Percentiles rank a stretch among this genome's conserved stretches.
These are phyloP conservation scores for Hansenula lynferdii DNA, from an alignment of 1,139 yeast species.

Conservation along the genomic window DNA sequence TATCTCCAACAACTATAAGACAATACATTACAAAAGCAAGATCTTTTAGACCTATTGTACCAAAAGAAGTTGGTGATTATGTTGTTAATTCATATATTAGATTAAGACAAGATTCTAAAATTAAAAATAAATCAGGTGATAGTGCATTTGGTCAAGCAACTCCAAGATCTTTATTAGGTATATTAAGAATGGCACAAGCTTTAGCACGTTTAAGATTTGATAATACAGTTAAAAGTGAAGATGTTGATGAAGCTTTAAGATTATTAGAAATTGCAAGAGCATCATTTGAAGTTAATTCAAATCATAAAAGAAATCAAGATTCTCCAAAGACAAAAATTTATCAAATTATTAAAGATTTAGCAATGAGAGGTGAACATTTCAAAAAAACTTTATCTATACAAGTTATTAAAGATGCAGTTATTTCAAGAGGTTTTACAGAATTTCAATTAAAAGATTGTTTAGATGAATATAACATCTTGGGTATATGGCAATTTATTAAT, in stretches of 20 bases:
- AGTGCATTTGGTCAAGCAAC: constrained; percentile 88
- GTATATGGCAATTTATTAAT: constrained; percentile 1
- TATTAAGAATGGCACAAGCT: constrained; percentile 91
- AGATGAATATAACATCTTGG: constrained; percentile 46
- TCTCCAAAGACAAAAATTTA: constrained; percentile 46
- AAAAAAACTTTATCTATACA: constrained; percentile 47
- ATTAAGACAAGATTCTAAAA: constrained; percentile 88
- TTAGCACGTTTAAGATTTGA: constrained; percentile 85
- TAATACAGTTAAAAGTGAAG: constrained; percentile 63
- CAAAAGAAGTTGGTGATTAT: constrained; percentile 80
- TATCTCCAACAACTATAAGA: constrained; percentile 76
- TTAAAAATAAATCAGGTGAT: constrained; percentile 59
- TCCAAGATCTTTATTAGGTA: constrained; percentile 90
- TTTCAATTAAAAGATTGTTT: constrained; percentile 75
- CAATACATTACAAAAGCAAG: constrained; percentile 89
- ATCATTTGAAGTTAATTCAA: constrained; percentile 58
- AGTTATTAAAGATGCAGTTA: constrained; percentile 60
- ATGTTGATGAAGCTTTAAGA: constrained; percentile 94
- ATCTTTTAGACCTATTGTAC: constrained; percentile 78
- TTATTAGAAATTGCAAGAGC: constrained; percentile 82
- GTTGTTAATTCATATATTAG: constrained; percentile 85
- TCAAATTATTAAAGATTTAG: constrained; percentile 45
- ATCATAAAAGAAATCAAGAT: constrained; percentile 46
- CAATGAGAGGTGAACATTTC: constrained; percentile 39
- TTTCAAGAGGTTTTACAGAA: constrained; percentile 81